Evolutionary conservation across 139 green algal genomes (phyloP).

Genomic region (Dunaliella primolecta): DNA sequence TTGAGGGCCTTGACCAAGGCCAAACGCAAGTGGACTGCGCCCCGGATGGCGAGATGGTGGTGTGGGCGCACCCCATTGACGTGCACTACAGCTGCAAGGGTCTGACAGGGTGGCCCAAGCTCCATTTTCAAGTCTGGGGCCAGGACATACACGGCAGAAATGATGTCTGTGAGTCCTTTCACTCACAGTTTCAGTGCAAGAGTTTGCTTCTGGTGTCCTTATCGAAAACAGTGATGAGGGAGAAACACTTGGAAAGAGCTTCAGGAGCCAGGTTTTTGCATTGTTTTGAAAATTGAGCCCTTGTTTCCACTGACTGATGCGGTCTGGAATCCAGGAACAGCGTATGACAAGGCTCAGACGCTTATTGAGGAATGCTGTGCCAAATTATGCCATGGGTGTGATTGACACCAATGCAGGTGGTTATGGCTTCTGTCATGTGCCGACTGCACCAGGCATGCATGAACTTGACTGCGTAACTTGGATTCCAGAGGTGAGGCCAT

Average conservation of each 20-base stretch:
- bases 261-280: background rate
- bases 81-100: constrained; percentile 66
- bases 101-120: constrained; percentile 71
- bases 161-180: constrained; percentile 60
- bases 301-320: too few species aligned
- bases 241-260: background rate
- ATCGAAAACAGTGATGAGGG: background rate
- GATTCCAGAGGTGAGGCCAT: constrained; percentile 59
- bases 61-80: constrained; percentile 76
- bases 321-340: background rate
- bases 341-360: too few species aligned
- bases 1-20: constrained; percentile 65
- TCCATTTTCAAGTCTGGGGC: constrained; percentile 79
- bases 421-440: constrained; percentile 79
- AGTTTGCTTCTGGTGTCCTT: background rate
- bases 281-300: background rate
- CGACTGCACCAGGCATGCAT: constrained; percentile 61
- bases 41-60: constrained; percentile 53
- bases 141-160: constrained; percentile 64
- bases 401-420: too few species aligned
- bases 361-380: too few species aligned
- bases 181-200: background rate
- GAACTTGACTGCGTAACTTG: constrained; percentile 68
- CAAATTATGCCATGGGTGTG: too few species aligned
- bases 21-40: constrained; percentile 64